Base-by-base conservation (phyloP, 306 rosid species). In the Senna tora region DNA sequence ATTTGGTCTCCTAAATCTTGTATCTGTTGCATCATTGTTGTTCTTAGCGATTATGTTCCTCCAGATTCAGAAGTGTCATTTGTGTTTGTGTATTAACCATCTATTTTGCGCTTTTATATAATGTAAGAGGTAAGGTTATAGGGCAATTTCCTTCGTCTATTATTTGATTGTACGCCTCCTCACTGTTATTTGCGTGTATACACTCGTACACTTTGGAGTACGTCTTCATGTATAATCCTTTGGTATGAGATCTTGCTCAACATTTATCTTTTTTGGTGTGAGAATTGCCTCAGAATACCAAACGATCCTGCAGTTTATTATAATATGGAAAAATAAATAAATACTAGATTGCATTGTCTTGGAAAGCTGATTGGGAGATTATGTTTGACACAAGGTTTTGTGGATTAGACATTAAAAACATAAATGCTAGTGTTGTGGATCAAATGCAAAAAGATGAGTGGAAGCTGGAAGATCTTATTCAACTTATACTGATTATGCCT, bases 1-100 rank as follows among this genome's bases (percentile, higher is more conserved):
- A 51, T 65, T 51, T 53, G 34, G 59, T 67, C 25, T 65, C 28
- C 49, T 51, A 51, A 72, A 67, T 79, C 69, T 16, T 68, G 43
- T 64, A 38, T 36, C 16, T 41, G 61, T 50, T 30, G 67, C 64
- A 14, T 56, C 19, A 49, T 62, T 42, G 60, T 20, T 73, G 61
- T 34, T 73, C 77, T 34, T 45, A 41, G 51, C 20, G 64, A 52
- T 53, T 69, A 16, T 28, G 39, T 52, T 73, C 45, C 43, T 7
- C 7, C 20, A 68, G 34, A 54, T 46, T n/a, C 6, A 33, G 13
- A 25, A 43, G 11, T 13, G 2, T 42, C 8, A 6, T 14, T 14
- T n/a, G 34, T 65, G 45, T 56, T 7, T 13, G 38, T 7, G 36
- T 64, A n/a, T 21, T 42, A 42, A 13, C 25, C 20, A 9, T 21